phyloP scores from a whole-genome alignment of 192 early-diverging fungal species.

The Rhizophlyctis rosea region DNA sequence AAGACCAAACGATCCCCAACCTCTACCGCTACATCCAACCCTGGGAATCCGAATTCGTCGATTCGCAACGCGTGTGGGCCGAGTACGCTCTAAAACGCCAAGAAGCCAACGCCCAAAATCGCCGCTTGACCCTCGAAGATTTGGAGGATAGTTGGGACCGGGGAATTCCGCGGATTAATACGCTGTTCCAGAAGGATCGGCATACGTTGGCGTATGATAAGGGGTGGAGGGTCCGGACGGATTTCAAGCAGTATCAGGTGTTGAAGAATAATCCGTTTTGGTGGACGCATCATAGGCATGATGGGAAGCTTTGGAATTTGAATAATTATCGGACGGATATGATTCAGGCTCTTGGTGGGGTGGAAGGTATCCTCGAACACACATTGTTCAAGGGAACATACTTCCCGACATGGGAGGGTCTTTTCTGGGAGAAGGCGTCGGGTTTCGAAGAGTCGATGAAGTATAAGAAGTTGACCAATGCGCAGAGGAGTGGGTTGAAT shows the following conservation, averaged over 20 bases:
- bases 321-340: constrained; percentile 98
- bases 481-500: constrained; percentile 95
- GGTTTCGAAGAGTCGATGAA: constrained; percentile 78
- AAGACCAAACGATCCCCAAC: constrained; percentile 96
- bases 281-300: constrained; percentile 88
- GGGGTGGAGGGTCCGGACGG: constrained; percentile 95
- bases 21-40: constrained; percentile 96
- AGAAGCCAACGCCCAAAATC: constrained; percentile 94
- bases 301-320: constrained; percentile 90
- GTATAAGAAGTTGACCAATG: constrained; percentile 98
- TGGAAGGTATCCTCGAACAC: constrained; percentile 98
- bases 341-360: constrained; percentile 98
- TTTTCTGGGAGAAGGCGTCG: constrained; percentile 91
- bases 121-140: constrained; percentile 97
- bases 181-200: constrained; percentile 97
- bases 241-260: constrained; percentile 97
- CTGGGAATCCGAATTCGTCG: constrained; percentile 99
- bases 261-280: constrained; percentile 94
- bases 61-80: constrained; percentile 98
- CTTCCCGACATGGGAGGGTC: constrained; percentile 97
- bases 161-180: constrained; percentile 98
- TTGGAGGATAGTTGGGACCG: constrained; percentile 98
- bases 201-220: constrained; percentile 99
- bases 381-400: constrained; percentile 98
- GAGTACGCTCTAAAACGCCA: constrained; percentile 97